Evolutionary conservation across 768 basidiomycete genomes (phyloP).

Genomic region (Amanita thiersii): DNA sequence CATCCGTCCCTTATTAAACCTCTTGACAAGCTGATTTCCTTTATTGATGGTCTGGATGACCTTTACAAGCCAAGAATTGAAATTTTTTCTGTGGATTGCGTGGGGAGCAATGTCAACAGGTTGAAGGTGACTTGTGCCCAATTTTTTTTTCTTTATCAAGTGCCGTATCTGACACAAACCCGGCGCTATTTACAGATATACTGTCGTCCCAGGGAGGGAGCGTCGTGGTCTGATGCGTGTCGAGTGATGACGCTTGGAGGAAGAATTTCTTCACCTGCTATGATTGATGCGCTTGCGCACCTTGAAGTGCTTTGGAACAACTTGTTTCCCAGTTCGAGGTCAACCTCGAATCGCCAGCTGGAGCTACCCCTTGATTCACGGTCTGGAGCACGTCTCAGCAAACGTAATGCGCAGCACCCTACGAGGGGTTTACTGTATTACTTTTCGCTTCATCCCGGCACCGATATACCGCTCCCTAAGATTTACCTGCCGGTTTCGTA

Average conservation of each 20-base stretch:
- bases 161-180: not conserved
- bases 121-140: conserved; percentile 16
- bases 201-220: conserved; percentile 18
- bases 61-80: conserved; percentile 17
- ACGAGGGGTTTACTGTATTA: conserved; percentile 21
- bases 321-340: conserved; percentile 20
- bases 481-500: conserved; percentile 24
- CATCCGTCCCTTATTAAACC: conserved; percentile 18
- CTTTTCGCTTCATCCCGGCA: conserved; percentile 21
- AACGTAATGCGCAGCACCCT: conserved; percentile 16
- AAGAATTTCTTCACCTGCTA: conserved; percentile 16
- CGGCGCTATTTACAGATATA: conserved; percentile 16
- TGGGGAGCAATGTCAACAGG: conserved; percentile 17
- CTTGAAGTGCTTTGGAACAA: conserved; percentile 21
- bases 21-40: conserved; percentile 19
- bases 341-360: conserved; percentile 16
- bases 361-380: conserved; percentile 9
- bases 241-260: conserved; percentile 20
- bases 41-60: conserved; percentile 16
- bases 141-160: not conserved
- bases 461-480: conserved; percentile 20
- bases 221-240: conserved; percentile 20
- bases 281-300: conserved; percentile 14
- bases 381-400: conserved; percentile 2
- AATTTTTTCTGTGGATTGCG: conserved; percentile 22